Base-by-base conservation (phyloP, 2,329 filamentous ascomycete genomes). In the Botrytis deweyae region DNA sequence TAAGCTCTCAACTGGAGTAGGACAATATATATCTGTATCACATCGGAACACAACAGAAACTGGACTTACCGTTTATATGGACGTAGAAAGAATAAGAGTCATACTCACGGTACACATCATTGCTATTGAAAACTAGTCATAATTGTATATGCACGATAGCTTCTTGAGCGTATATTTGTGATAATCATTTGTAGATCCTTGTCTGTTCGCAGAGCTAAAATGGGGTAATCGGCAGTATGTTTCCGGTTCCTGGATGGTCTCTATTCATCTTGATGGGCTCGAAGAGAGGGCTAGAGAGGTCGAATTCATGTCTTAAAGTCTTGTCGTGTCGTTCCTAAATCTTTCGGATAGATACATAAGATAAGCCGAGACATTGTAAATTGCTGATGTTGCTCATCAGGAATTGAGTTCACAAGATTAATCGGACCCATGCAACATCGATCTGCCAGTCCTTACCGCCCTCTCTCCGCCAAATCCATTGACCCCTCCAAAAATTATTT, bases 401-500 rank as follows among this genome's bases (percentile, higher is more conserved):
- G n/a, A 58, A 58, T 58, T 29, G 33, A 62, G 33, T 38, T 62
- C 33, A 38, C 33, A 25, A 62, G 40, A 61, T 5, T 14, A 16
- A 62, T 62, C 33, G 59, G 33, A 38, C 36, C 18, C 10, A 12
- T 33, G 8, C 49, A 7, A 22, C 16, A 22, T 18, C 62, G 40
- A 64, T 65, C 42, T 67, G 65, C 46, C 36, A n/a, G 6, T 38
- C 9, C 6, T 42, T n/a, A 58, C 52, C 67, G 55, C 29, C n/a
- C 42, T n/a, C 55, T 25, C 12, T 58, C 38, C 20, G 44, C 68
- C 52, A 70, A 46, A 62, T 70, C 20, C 55, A 36, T 46, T 33
- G n/a, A 64, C 40, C 68, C 67, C 68, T 63, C 55, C 55, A 42
- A 70, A 70, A 70, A 67, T 38, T 36, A 38, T 36, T 63, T 62